phyloP scores from a whole-genome alignment of 2,329 filamentous ascomycete species.

The Lachnellula suecica region DNA sequence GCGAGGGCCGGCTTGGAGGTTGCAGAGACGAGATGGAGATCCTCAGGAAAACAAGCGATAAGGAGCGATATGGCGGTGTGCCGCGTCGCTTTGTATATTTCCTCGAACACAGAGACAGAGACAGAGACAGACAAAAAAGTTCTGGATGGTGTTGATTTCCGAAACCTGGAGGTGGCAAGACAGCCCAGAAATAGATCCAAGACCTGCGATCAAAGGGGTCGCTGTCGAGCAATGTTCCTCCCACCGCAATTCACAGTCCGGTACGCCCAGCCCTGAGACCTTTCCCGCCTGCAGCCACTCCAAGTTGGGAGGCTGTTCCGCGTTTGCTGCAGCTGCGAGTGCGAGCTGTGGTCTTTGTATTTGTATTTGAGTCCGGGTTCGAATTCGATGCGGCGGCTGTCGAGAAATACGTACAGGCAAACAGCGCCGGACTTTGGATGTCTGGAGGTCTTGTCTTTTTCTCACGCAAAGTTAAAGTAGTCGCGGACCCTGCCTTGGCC shows the following conservation, averaged over 20 bases:
- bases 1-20: background rate
- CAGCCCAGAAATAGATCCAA: conserved; percentile 1
- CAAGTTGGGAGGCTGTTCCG: background rate
- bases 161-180: background rate
- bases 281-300: conserved; percentile 2
- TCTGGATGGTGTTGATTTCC: background rate
- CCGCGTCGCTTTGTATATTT: background rate
- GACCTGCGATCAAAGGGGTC: conserved; percentile 1
- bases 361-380: too few species aligned
- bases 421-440: background rate
- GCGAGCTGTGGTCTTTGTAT: too few species aligned
- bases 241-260: too few species aligned
- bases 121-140: background rate
- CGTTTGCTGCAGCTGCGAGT: background rate
- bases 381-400: background rate
- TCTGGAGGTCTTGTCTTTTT: background rate
- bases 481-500: background rate
- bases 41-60: background rate
- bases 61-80: background rate
- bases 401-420: too few species aligned
- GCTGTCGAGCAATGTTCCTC: background rate
- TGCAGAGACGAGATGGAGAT: too few species aligned
- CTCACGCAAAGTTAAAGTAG: background rate
- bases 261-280: too few species aligned
- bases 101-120: too few species aligned